phyloP scores from a whole-genome alignment of 257 asterid genomes.

The Scutellaria barbata region DNA sequence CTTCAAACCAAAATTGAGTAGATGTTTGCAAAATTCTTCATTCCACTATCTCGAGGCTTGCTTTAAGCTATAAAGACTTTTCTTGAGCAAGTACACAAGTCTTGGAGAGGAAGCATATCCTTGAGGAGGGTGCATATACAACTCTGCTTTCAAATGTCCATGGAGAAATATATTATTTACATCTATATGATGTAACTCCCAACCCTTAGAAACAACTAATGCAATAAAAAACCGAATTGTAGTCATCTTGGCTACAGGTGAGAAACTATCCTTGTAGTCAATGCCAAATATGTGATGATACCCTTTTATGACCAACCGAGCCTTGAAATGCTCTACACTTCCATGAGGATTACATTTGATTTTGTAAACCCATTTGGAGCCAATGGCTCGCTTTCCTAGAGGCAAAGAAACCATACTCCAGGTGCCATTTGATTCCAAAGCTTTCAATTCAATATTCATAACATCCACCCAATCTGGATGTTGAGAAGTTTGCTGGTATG shows the following conservation, averaged over 20 bases:
- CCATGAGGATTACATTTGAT: not conserved
- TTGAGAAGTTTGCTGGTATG: too few species aligned
- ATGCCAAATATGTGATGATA: not conserved
- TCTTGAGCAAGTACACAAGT: not conserved
- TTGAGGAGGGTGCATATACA: not conserved
- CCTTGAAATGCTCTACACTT: not conserved
- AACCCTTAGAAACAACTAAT: not conserved
- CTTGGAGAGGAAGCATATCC: not conserved
- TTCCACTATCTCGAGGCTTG: not conserved
- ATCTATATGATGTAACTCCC: not conserved
- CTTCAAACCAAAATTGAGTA: not conserved
- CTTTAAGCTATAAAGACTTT: not conserved
- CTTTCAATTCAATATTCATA: not conserved
- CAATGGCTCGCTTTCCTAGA: not conserved
- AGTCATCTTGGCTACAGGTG: not conserved
- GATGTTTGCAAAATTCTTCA: not conserved
- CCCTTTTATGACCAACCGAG: not conserved
- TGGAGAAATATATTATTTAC: not conserved
- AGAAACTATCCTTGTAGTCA: not conserved
- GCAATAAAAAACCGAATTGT: not conserved
- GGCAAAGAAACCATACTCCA: not conserved
- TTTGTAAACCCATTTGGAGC: not conserved
- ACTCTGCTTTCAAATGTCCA: not conserved
- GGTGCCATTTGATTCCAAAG: not conserved
- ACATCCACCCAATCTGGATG: not conserved